phyloP scores from a whole-genome alignment of 306 rosid genomes.

The Lagenaria siceraria region DNA sequence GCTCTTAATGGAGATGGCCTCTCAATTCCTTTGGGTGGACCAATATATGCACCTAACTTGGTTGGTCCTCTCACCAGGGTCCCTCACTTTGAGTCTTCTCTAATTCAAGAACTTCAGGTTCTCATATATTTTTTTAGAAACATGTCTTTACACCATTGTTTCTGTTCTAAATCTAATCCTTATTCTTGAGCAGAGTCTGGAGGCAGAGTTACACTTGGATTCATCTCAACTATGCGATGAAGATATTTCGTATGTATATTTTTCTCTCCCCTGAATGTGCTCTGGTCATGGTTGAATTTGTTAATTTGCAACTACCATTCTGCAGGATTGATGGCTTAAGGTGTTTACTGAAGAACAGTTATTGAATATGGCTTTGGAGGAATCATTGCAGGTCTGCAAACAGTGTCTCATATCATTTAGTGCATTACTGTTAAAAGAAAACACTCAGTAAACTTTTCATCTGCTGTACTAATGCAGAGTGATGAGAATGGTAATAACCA shows the following conservation, averaged over 20 bases:
- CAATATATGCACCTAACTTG: slow-evolving; percentile 51
- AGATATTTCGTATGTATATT: slow-evolving; percentile 41
- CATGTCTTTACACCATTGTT: background rate
- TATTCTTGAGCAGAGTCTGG: slow-evolving; percentile 32
- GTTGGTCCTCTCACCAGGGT: slow-evolving; percentile 38
- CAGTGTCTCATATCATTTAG: background rate
- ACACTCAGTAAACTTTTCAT: background rate
- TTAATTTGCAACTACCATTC: background rate
- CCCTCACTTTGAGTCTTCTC: slow-evolving; percentile 32
- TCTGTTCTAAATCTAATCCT: background rate
- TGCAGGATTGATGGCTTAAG: slow-evolving; percentile 70
- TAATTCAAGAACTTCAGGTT: slow-evolving; percentile 54
- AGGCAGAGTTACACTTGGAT: slow-evolving; percentile 32
- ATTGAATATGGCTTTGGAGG: slow-evolving; percentile 70
- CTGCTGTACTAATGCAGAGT: background rate
- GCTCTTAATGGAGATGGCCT: slow-evolving; percentile 1
- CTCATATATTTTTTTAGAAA: background rate
- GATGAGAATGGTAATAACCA: background rate
- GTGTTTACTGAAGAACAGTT: slow-evolving; percentile 57
- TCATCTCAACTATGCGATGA: slow-evolving; percentile 19
- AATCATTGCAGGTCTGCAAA: slow-evolving; percentile 31
- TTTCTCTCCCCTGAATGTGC: background rate
- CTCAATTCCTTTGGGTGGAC: slow-evolving; percentile 69
- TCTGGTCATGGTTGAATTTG: background rate
- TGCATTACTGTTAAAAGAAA: background rate